Base-by-base conservation (phyloP, 306 rosid species). In the Purshia tridentata region DNA sequence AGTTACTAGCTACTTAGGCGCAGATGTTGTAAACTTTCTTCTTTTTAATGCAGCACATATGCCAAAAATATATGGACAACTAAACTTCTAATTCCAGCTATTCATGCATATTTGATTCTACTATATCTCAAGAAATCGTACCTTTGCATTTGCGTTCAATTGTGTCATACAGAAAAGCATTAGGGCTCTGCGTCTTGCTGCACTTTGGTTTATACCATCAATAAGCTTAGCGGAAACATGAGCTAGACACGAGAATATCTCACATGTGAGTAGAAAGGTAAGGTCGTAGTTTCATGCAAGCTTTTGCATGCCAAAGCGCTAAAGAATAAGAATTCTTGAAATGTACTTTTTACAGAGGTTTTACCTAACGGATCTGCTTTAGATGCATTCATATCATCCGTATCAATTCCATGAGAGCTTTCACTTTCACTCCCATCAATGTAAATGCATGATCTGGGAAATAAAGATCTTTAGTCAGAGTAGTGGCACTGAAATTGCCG, bases 141-240 rank as follows among this genome's bases (percentile, higher is more conserved):
- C 97, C 88, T 89, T 91, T 5, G 88, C 85, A 80, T 79, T 78
- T 49, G 87, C 82, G 57, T 93, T 72, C 85, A 80, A 86, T 83
- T 86, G 57, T 14, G 81, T 81, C 73, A 83, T 76, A 75, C 98
- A 93, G 69, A 93, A 89, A 20, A 93, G 90, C 79, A 81, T 56
- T 42, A 93, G 90, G n/a, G 87, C 98, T 77, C 85, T 85, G 18
- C 97, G 96, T 75, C 98, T 88, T n/a, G 87, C 84, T 18, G 74
- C 82, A 18, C 85, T 90, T 85, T 77, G 91, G 79, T 93, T 93
- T 46, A 93, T 93, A 55, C 98, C 97, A 44, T 93, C 98, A 72
- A 90, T 86, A 66, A 93, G 76, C 82, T 70, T 83, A 1, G 96
- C 91, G 5, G 91, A 84, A 50, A 90, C 83, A 61, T 85, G 90